Evolutionary conservation across 2,329 filamentous ascomycete species (phyloP).

Genomic region (Nannizzia gypsea): DNA sequence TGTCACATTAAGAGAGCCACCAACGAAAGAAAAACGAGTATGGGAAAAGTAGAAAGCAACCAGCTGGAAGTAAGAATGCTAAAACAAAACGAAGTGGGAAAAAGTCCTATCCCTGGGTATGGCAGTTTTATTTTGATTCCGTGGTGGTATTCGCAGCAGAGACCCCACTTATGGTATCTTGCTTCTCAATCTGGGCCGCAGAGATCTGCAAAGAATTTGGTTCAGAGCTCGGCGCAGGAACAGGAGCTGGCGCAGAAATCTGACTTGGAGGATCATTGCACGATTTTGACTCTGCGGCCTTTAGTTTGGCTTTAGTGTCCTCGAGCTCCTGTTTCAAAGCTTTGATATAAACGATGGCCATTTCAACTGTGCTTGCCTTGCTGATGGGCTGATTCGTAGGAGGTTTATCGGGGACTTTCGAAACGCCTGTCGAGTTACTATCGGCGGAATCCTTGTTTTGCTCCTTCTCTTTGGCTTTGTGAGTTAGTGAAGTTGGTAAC

Average conservation of each 20-base stretch:
- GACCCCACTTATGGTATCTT: background rate
- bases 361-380: conserved; percentile 95
- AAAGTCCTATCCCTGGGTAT: background rate
- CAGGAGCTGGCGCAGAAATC: background rate
- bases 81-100: background rate
- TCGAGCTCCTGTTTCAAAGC: conserved; percentile 62
- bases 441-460: conserved; percentile 21
- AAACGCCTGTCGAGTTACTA: conserved; percentile 33
- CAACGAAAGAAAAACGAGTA: background rate
- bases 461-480: conserved; percentile 31
- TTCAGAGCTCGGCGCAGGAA: background rate
- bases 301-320: conserved; percentile 52
- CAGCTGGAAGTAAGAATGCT: background rate
- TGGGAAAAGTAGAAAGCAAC: background rate
- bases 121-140: background rate
- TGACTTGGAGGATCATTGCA: background rate
- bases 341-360: conserved; percentile 91
- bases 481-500: conserved; percentile 48
- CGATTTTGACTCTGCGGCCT: conserved; percentile 50
- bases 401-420: conserved; percentile 38
- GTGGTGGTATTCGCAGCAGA: background rate
- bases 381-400: conserved; percentile 54
- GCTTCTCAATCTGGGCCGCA: background rate
- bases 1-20: background rate
- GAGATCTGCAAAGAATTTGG: background rate